Base-by-base conservation (phyloP, 805 yeast species). In the Blastobotrys robertii region DNA sequence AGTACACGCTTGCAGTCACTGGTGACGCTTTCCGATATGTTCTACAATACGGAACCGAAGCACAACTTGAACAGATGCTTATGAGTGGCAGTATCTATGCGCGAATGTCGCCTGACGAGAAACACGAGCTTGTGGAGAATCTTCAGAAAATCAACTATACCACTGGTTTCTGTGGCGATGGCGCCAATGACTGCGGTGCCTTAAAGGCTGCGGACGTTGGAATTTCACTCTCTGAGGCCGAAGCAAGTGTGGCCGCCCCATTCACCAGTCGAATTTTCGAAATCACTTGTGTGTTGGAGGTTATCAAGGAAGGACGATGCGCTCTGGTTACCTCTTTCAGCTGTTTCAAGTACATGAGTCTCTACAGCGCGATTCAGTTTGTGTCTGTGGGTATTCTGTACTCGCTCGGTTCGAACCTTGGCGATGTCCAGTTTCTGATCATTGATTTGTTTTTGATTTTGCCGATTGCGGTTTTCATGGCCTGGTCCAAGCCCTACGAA, bases 121-220 rank as follows among this genome's bases (percentile, higher is more conserved):
- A 92, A 57, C 96, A 92, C 60, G 98, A 92, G 63, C 68, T 92
- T 38, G 96, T 92, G 30, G 88, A 84, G 54, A 85, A 82, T 58
- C 65, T 92, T 10, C 95, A 87, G 60, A 72, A 69, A 15, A 58
- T 92, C 14, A 96, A 88, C 55, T 90, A 90, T 58, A 85, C 95
- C 0, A 94, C 86, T 38, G 95, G 97, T 2, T 92, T 92, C 62
- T 92, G 97, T 65, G 99, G 99, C 31, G 99, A 92, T 65, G 99
- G 99, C 50, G 99, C 99, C 4, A 92, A 92, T 63, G 99, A 92
- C 59, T 92, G 97, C 64, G 98, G 98, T 52, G 99, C 99, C 0
- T 68, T 92, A 45, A 92, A 90, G 56, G 95, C 96, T 10, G 97
- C 98, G 0, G 95, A 92, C 64, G 95, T 94, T 40, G 99, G 99